A percentile compares a stretch with the other conserved stretches of the same genome.
phyloP scores from a whole-genome alignment of 306 rosid species.

The Hippophae rhamnoides region DNA sequence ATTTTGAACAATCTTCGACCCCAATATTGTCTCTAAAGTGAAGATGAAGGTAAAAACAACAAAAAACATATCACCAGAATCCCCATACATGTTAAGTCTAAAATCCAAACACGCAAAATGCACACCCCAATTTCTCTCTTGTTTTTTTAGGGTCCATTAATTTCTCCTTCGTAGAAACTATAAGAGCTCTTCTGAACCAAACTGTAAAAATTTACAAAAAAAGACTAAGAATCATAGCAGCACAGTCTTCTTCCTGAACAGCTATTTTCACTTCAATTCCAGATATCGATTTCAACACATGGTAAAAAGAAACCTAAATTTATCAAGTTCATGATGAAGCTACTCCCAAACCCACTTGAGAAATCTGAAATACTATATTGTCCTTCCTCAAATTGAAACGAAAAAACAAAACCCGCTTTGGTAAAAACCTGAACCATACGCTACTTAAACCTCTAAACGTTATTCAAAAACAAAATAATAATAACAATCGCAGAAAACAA shows the following conservation, averaged over 20 bases:
- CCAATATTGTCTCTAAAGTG: too few species aligned
- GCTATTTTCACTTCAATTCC: neutral
- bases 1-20: too few species aligned
- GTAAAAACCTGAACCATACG: slow-evolving; percentile 7
- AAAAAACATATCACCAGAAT: too few species aligned
- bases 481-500: neutral
- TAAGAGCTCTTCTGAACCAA: neutral
- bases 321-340: neutral
- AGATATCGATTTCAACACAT: neutral
- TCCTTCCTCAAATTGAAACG: neutral
- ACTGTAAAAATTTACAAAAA: neutral
- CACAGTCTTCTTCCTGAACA: too few species aligned
- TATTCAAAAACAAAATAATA: neutral
- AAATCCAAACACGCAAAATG: too few species aligned
- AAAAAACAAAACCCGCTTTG: slow-evolving; percentile 1
- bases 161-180: too few species aligned
- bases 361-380: neutral
- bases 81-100: too few species aligned
- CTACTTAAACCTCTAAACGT: neutral
- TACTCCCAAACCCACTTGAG: neutral
- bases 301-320: slow-evolving; percentile 14
- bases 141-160: too few species aligned
- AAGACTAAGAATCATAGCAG: too few species aligned
- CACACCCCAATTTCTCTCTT: too few species aligned
- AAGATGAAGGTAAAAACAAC: too few species aligned